phyloP scores from a whole-genome alignment of 2,329 filamentous ascomycete species.

The Diplodia scrobiculata region DNA sequence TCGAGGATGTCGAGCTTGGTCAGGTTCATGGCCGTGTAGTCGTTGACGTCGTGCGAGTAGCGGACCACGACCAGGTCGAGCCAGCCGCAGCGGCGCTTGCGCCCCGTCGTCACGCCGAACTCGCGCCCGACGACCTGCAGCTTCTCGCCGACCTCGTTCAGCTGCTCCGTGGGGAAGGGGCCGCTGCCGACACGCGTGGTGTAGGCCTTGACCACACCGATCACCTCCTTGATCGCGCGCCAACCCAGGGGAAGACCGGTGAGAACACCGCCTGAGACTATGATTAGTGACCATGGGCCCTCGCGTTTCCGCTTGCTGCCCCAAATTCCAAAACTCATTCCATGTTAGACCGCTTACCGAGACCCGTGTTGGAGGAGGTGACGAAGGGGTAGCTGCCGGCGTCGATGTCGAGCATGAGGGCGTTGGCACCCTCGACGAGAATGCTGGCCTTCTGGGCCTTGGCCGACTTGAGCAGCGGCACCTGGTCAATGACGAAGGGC shows the following conservation, averaged over 20 bases:
- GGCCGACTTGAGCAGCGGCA: constrained; percentile 64
- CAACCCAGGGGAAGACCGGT: constrained; percentile 65
- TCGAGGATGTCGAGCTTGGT: constrained; percentile 73
- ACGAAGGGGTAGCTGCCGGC: constrained; percentile 62
- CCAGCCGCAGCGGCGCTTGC: constrained; percentile 65
- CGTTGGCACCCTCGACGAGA: constrained; percentile 69
- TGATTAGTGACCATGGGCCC: constrained; percentile 31
- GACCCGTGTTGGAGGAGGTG: constrained; percentile 55
- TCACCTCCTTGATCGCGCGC: constrained; percentile 61
- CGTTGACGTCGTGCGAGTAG: constrained; percentile 66
- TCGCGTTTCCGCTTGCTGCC: background rate
- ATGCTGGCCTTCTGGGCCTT: constrained; percentile 63
- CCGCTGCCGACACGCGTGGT: constrained; percentile 64
- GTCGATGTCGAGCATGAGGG: constrained; percentile 67
- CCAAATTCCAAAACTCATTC: background rate
- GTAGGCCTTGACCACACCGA: constrained; percentile 70
- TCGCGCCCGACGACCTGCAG: constrained; percentile 60
- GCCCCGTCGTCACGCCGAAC: constrained; percentile 60
- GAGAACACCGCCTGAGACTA: constrained; percentile 64
- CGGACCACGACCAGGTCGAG: constrained; percentile 69
- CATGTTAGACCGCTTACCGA: constrained; percentile 17
- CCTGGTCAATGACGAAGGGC: constrained; percentile 66
- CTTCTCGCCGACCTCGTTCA: constrained; percentile 60
- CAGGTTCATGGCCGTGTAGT: constrained; percentile 66
- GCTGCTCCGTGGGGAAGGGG: constrained; percentile 68